phyloP scores from a whole-genome alignment of 768 basidiomycete species.

The Leccinellum luteum region DNA sequence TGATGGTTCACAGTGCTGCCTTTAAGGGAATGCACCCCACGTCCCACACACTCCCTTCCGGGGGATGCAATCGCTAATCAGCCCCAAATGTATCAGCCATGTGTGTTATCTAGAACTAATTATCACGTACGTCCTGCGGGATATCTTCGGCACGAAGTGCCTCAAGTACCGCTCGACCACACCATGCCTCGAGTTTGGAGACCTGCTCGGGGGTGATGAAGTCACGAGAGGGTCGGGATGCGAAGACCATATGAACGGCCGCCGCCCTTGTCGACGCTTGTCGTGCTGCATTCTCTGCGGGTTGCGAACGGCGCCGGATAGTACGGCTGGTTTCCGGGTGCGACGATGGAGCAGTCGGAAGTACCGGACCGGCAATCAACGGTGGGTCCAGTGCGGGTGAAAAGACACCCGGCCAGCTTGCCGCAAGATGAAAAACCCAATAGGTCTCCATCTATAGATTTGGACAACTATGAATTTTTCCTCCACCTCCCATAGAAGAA shows the following conservation, averaged over 20 bases:
- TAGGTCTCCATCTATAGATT: conserved; percentile 78
- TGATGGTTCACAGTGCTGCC: conserved; percentile 8
- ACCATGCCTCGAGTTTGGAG: conserved; percentile 57
- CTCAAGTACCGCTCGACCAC: conserved; percentile 56
- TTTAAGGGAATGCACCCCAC: background rate
- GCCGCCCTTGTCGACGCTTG: conserved; percentile 62
- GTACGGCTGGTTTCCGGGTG: conserved; percentile 5
- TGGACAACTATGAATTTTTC: background rate
- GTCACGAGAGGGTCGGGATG: conserved; percentile 65
- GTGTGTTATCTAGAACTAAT: background rate
- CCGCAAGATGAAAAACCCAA: conserved; percentile 76
- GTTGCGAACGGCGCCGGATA: background rate
- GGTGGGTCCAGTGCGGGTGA: conserved; percentile 35
- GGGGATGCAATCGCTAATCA: conserved; percentile 50
- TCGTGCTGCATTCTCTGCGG: background rate
- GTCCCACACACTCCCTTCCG: conserved; percentile 59
- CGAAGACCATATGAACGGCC: conserved; percentile 79
- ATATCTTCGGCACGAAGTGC: conserved; percentile 51
- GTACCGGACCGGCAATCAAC: conserved; percentile 43
- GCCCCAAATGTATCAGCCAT: conserved; percentile 11
- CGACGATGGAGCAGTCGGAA: conserved; percentile 24
- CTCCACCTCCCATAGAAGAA: background rate
- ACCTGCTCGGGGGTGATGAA: conserved; percentile 76
- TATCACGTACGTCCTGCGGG: conserved; percentile 43
- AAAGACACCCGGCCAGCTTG: conserved; percentile 53